These are phyloP conservation scores for Cokeromyces recurvatus DNA, from an alignment of 371 early-diverging fungal genomes.

Conservation along the genomic window DNA sequence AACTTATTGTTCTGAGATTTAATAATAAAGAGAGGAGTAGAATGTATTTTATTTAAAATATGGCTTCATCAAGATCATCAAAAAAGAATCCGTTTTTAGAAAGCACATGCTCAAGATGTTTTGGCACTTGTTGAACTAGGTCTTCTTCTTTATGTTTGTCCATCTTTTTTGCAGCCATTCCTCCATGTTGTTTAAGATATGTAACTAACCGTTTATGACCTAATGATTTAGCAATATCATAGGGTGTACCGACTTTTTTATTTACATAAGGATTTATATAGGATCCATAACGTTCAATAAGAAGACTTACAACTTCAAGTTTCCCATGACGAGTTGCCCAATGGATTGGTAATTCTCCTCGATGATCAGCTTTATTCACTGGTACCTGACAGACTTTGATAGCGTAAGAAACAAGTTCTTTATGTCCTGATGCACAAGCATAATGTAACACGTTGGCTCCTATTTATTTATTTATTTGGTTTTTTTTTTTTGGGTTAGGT, in stretches of 20 bases:
- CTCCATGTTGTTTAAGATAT: conserved; percentile 34
- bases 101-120: conserved; percentile 25
- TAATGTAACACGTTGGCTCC: conserved; percentile 43
- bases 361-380: conserved; percentile 14
- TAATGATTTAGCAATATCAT: conserved; percentile 36
- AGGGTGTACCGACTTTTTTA: conserved; percentile 28
- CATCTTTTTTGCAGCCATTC: conserved; percentile 34
- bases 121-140: conserved; percentile 20
- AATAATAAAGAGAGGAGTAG: too few relatives aligned
- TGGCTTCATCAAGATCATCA: conserved; percentile 6
- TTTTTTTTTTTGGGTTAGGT: too few relatives aligned
- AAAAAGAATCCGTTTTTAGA: conserved; percentile 34
- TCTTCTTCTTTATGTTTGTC: conserved; percentile 35
- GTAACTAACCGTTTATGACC: conserved; percentile 37
- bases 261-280: conserved; percentile 32
- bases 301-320: conserved; percentile 27
- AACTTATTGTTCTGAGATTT: too few relatives aligned
- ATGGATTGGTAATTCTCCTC: conserved; percentile 34
- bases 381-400: conserved; percentile 26
- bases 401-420: conserved; percentile 29
- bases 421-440: conserved; percentile 37
- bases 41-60: too few relatives aligned
- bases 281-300: conserved; percentile 29
- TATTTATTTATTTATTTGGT: conserved; percentile 7
- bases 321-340: conserved; percentile 34